Evolutionary conservation across 306 rosid species (phyloP).

Genomic region (Cucurbita moschata): DNA sequence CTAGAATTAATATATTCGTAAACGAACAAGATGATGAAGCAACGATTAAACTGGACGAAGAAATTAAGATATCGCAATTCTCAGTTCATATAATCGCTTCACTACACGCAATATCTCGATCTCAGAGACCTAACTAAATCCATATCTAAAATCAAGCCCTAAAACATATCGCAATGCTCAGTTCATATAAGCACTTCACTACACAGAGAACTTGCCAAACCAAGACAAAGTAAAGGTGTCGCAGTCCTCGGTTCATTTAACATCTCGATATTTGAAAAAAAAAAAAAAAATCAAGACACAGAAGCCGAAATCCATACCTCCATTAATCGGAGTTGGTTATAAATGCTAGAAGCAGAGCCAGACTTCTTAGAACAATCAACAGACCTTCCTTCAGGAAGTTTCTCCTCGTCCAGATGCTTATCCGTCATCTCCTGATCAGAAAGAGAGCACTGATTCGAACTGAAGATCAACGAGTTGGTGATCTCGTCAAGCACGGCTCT

Average conservation of each 20-base stretch:
- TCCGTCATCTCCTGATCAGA: background rate
- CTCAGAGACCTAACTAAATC: background rate
- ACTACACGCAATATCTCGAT: background rate
- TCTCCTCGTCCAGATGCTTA: background rate
- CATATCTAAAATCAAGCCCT: background rate
- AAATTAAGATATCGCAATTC: background rate
- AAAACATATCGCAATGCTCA: background rate
- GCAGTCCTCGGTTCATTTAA: background rate
- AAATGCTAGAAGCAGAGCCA: background rate
- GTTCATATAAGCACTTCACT: background rate
- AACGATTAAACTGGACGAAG: background rate
- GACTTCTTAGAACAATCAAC: background rate
- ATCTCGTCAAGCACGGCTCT: constrained; percentile 18
- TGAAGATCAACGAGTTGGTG: constrained; percentile 14
- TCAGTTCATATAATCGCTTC: background rate
- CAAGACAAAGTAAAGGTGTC: background rate
- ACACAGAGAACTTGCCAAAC: background rate
- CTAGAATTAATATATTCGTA: background rate
- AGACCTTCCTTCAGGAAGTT: background rate
- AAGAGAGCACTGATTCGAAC: background rate
- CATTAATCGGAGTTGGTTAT: background rate
- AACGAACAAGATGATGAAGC: background rate
- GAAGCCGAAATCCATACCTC: background rate
- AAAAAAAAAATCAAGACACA: background rate
- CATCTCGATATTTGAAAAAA: background rate